These are phyloP conservation scores for Aleurites moluccanus DNA, from an alignment of 441 rosid species.

Conservation along the genomic window DNA sequence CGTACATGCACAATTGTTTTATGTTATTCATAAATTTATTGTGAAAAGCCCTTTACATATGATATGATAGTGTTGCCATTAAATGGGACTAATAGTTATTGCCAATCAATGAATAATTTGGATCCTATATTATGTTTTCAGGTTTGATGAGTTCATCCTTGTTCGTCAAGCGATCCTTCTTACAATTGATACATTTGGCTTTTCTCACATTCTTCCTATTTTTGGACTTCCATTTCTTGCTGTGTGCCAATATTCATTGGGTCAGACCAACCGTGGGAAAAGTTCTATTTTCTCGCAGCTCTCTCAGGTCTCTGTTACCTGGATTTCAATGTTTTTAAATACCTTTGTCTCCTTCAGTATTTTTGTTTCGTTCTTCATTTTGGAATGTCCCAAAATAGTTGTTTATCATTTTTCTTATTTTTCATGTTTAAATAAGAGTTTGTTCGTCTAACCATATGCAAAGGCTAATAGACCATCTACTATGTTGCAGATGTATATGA, in stretches of 20 bases:
- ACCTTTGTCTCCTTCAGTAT: not conserved
- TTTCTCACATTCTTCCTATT: slow-evolving; percentile 76
- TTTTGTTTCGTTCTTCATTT: not conserved
- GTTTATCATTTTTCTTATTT: not conserved
- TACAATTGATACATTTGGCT: slow-evolving; percentile 84
- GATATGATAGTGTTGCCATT: not conserved
- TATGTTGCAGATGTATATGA: slow-evolving; percentile 61
- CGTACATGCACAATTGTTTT: slow-evolving; percentile 6
- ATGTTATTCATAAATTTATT: not conserved
- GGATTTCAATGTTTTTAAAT: not conserved
- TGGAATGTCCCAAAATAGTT: not conserved
- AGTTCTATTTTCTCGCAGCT: slow-evolving; percentile 31
- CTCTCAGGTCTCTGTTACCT: slow-evolving; percentile 46
- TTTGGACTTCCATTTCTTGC: slow-evolving; percentile 79
- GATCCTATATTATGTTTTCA: slow-evolving; percentile 36
- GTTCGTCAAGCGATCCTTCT: slow-evolving; percentile 89
- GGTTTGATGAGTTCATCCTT: slow-evolving; percentile 91
- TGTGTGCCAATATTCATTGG: slow-evolving; percentile 25
- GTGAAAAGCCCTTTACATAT: not conserved
- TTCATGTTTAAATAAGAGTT: not conserved
- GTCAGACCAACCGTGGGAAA: slow-evolving; percentile 31
- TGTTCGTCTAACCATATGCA: not conserved
- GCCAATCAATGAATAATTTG: slow-evolving; percentile 7
- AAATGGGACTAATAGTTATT: not conserved
- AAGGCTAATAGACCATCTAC: slow-evolving; percentile 16